Conservation (phyloP, 2,329 filamentous ascomycete genomes). For the Ascochyta fabae region DNA sequence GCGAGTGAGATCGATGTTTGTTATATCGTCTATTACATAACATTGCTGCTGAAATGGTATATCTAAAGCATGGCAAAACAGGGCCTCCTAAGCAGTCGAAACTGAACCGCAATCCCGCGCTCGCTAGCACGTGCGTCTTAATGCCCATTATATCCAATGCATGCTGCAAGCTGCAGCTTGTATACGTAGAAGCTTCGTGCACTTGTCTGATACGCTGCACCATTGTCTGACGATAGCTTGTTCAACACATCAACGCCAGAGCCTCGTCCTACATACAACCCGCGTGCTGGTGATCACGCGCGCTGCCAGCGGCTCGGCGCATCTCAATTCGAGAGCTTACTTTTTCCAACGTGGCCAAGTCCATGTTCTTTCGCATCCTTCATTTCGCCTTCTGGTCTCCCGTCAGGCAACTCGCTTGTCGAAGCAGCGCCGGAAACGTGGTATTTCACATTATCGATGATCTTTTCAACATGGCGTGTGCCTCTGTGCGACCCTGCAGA, state of each 20-base stretch:
- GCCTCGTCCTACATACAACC: not conserved
- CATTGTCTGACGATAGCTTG: not conserved
- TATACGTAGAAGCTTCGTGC: slow-evolving; percentile 28
- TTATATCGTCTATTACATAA: not conserved
- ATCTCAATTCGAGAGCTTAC: slow-evolving; percentile 14
- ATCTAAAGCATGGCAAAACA: slow-evolving; percentile 18
- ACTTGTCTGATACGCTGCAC: slow-evolving; percentile 33
- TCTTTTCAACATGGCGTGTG: slow-evolving; percentile 24
- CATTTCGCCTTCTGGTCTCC: slow-evolving; percentile 50
- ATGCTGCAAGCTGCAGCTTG: slow-evolving; percentile 34
- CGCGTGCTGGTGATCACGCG: not conserved
- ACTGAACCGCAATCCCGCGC: not conserved
- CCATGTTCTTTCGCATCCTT: slow-evolving; percentile 44
- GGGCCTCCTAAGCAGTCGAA: not conserved
- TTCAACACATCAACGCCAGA: not conserved
- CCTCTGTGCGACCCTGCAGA: slow-evolving; percentile 28
- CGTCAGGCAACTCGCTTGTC: slow-evolving; percentile 53
- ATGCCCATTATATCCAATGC: slow-evolving; percentile 36
- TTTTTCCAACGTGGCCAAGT: slow-evolving; percentile 39
- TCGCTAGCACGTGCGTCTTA: slow-evolving; percentile 10
- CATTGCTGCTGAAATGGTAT: slow-evolving; percentile 21
- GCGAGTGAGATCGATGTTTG: not conserved
- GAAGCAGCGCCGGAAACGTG: slow-evolving; percentile 40
- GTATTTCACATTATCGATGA: slow-evolving; percentile 39
- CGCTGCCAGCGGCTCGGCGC: not conserved